phyloP scores from a whole-genome alignment of 2,329 filamentous ascomycete species.

The Apiospora aurea region DNA sequence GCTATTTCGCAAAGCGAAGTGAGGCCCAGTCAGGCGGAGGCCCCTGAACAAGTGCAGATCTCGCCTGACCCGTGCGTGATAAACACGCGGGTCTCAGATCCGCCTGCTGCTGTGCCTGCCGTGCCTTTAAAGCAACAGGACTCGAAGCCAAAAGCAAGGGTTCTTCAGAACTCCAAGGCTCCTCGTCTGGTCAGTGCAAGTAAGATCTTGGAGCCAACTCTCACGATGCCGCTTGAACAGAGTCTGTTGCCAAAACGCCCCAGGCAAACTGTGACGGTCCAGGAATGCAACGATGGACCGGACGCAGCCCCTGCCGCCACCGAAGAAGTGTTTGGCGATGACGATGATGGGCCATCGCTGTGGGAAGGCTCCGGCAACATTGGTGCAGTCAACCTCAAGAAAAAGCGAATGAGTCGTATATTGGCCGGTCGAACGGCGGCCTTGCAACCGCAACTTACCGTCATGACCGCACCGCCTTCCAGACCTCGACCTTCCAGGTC shows the following conservation, averaged over 20 bases:
- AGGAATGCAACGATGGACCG: background rate
- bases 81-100: background rate
- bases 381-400: conserved; percentile 38
- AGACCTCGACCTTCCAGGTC: conserved; percentile 28
- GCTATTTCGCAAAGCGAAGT: conserved; percentile 13
- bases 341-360: conserved; percentile 34
- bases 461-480: conserved; percentile 51
- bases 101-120: background rate
- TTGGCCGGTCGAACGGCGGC: conserved; percentile 45
- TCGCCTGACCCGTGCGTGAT: conserved; percentile 13
- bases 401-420: conserved; percentile 39
- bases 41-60: conserved; percentile 19
- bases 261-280: background rate
- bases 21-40: conserved; percentile 4
- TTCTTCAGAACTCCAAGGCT: background rate
- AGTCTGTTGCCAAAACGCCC: background rate
- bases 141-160: conserved; percentile 4
- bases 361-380: conserved; percentile 40
- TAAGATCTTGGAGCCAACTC: conserved; percentile 2
- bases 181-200: conserved; percentile 14
- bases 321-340: conserved; percentile 24
- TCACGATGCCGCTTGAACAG: background rate
- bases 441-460: conserved; percentile 49
- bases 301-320: background rate
- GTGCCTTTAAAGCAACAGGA: conserved; percentile 7